A percentile compares a stretch with the other conserved stretches of the same genome.
Evolutionary conservation across 371 early-diverging fungal genomes (phyloP).

Genomic region (Capillidium rhysosporum): DNA sequence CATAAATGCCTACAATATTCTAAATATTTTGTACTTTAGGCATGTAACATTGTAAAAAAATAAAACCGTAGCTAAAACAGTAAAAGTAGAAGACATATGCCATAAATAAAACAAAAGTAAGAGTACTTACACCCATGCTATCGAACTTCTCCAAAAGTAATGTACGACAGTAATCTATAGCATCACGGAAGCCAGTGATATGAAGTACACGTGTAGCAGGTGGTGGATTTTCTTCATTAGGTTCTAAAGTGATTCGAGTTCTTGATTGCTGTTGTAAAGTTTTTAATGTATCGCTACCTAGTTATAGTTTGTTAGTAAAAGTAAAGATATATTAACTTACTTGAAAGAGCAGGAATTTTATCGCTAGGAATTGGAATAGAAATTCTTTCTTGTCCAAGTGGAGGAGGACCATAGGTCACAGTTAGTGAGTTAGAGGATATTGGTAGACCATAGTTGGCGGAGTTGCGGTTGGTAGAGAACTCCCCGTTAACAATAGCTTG

Average conservation of each 20-base stretch:
- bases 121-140: constrained; percentile 5
- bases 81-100: background rate
- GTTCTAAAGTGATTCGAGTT: constrained; percentile 56
- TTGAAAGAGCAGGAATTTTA: constrained; percentile 61
- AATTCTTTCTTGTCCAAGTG: background rate
- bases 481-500: constrained; percentile 48
- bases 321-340: constrained; percentile 23
- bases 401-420: no score
- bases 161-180: background rate
- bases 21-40: background rate
- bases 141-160: constrained; percentile 11
- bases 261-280: constrained; percentile 60
- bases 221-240: constrained; percentile 19
- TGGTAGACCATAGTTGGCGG: constrained; percentile 10
- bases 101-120: no score
- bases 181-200: constrained; percentile 9
- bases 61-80: background rate
- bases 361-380: constrained; percentile 28
- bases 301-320: background rate
- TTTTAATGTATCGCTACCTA: constrained; percentile 75
- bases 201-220: constrained; percentile 13
- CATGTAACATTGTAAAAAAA: background rate
- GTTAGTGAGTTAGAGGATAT: no score
- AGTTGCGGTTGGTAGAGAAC: constrained; percentile 9
- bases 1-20: background rate